Base-by-base conservation (phyloP, 1,284 basidiomycete species). In the Butyriboletus appendiculatus region DNA sequence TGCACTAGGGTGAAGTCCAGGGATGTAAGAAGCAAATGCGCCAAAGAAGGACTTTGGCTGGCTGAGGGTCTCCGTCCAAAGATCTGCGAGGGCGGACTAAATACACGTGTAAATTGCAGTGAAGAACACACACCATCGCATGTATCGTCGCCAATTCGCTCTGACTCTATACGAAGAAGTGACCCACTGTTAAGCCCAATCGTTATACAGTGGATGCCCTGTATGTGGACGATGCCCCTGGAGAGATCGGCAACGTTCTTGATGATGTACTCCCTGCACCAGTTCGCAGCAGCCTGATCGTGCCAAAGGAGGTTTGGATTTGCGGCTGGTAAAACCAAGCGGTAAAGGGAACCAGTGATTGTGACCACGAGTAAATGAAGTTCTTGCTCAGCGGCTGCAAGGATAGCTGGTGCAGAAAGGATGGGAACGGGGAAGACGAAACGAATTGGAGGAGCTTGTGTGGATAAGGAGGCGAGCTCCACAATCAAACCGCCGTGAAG, bases 391-490 rank as follows among this genome's bases (percentile, higher is more conserved):
- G 81, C 75, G 65, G 79, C 85, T 15, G 86, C 67, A 56, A 89
- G 78, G 50, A 94, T 69, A 30, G 82, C 79, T 7, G 91, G 90
- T 37, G 78, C 75, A 20, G 88, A 78, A 9, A 90, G 70, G 37
- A 95, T 73, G n/a, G 79, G 67, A 18, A 87, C 82, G 26, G 92
- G 90, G 61, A 94, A 92, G 58, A 89, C 77, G 63, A 95, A 85
- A 49, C 91, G 85, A 55, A 94, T 76, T 12, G 87, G 84, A 40
- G 80, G 73, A 4, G 84, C 72, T 58, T 82, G 76, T 5, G 78
- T 79, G 1, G 87, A 83, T 41, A 94, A 75, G 3, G 90, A 87
- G 32, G 87, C 69, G 35, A 96, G 82, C 65, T 96, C 92, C 35
- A 94, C 73, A 44, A 90, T 84, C 57, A 87, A 73, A 18, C 88